phyloP scores from a whole-genome alignment of 164 flowering plant species.

The Chloranthus sessilifolius region DNA sequence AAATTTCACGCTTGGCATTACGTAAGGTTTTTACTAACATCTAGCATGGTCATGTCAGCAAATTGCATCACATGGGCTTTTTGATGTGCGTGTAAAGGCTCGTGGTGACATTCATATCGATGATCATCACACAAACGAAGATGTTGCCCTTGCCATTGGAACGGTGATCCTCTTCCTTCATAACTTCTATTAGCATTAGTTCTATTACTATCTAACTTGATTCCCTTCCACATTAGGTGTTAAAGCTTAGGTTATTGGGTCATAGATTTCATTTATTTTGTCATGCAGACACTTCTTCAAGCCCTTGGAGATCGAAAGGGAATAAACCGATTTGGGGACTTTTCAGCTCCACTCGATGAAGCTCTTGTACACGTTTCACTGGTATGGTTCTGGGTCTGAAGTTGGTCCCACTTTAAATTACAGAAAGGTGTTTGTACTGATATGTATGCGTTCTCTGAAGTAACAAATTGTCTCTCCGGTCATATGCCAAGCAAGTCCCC shows the following conservation, averaged over 20 bases:
- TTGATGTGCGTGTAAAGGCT: conserved; percentile 87
- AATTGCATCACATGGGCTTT: conserved; percentile 96
- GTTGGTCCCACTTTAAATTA: too few species aligned
- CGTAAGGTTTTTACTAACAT: conserved; percentile 4
- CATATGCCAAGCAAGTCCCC: too few species aligned
- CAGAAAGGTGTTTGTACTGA: too few species aligned
- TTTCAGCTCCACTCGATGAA: conserved; percentile 97
- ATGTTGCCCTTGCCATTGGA: conserved; percentile 98
- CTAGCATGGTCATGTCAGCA: conserved; percentile 44
- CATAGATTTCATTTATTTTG: conserved; percentile 1
- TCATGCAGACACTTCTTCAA: conserved; percentile 64
- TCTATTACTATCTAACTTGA: not conserved
- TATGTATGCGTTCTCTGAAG: too few species aligned
- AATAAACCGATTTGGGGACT: conserved; percentile 91
- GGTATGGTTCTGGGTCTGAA: conserved; percentile 35
- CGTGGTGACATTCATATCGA: conserved; percentile 91
- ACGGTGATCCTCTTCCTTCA: conserved; percentile 37
- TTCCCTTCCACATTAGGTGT: not conserved
- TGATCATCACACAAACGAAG: conserved; percentile 98
- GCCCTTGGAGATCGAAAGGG: conserved; percentile 97
- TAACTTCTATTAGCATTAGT: not conserved
- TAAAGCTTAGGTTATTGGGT: not conserved
- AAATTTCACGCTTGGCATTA: too few species aligned
- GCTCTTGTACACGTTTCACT: conserved; percentile 82
- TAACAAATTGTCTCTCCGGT: too few species aligned